Base-by-base conservation (phyloP, 768 basidiomycete species). In the Psilocybe azurescens region DNA sequence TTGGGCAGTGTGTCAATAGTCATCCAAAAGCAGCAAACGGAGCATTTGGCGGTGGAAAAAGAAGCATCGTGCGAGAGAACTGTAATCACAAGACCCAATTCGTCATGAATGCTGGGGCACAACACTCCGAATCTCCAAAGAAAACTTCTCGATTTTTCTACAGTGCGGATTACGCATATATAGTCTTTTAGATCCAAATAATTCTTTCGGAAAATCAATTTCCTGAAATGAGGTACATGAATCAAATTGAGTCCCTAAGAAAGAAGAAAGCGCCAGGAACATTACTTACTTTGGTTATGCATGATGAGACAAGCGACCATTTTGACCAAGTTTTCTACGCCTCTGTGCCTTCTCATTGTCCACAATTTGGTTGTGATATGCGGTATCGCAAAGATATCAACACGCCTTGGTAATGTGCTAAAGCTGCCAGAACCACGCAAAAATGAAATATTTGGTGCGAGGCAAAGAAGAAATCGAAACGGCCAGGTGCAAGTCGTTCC, bases 371-470 rank as follows among this genome's bases (percentile, higher is more conserved):
- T 24, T 71, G 67, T 48, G 77, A 74, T 75, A 91, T 87, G 74
- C 87, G 84, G 74, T 88, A 83, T 61, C 84, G 71, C 69, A 91
- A 82, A 47, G 82, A 82, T 24, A 80, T 81, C 61, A 87, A 67
- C 60, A 91, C 79, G 66, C 79, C 75, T 38, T 75, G 73, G 75
- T 89, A 93, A 66, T 92, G 90, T 9, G 85, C 78, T 66, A 89
- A 73, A 38, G 89, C 90, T 9, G 90, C 92, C 28, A 88, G 74
- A 57, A 94, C 79, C 39, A 96, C 94, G 68, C 84, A 87, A 62
- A 88, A 73, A 71, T 96, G 95, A 74, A 97, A 96, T 67, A 97
- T 90, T 75, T 96, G 93, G 78, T 97, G 95, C 18, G 91, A 94
- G 0, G 91, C 84, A 58, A 88, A 83, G 68, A 93, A 83, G 69